phyloP scores from a whole-genome alignment of 345 rosid species.

The Bretschneidera sinensis region DNA sequence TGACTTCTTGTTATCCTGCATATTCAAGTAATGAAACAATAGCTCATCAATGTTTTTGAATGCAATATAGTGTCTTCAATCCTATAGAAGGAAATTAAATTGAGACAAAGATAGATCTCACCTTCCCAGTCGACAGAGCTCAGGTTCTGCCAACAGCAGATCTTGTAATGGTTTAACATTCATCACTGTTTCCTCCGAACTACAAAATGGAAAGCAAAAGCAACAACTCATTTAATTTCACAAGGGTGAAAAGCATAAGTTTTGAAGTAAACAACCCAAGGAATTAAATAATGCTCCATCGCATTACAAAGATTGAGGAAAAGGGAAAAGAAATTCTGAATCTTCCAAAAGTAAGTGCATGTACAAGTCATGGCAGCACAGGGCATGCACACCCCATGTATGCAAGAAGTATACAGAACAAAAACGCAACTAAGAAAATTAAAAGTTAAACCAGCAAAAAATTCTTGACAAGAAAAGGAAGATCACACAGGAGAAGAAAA shows the following conservation, averaged over 20 bases:
- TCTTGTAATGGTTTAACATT: constrained; percentile 56
- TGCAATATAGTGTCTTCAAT: background rate
- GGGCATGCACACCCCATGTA: no score
- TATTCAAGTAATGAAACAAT: constrained; percentile 11
- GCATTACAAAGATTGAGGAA: no score
- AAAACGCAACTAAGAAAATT: background rate
- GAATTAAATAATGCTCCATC: no score
- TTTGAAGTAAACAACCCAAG: no score
- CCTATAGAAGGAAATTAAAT: background rate
- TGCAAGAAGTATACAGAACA: no score
- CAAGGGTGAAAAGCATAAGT: no score
- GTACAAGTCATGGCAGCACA: no score
- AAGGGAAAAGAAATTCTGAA: no score
- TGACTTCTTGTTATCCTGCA: constrained; percentile 42
- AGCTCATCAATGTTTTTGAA: background rate
- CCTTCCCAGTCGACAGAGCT: constrained; percentile 85
- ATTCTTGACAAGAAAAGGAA: no score
- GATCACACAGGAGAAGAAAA: background rate
- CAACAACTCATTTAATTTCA: background rate
- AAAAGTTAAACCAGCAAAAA: background rate
- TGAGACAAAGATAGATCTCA: constrained; percentile 18
- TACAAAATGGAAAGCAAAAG: constrained; percentile 6
- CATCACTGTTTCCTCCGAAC: constrained; percentile 37
- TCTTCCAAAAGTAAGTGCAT: no score
- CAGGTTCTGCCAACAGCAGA: constrained; percentile 77